Base-by-base conservation (phyloP, 2,329 filamentous ascomycete species). In the Akanthomyces uredinophilus region DNA sequence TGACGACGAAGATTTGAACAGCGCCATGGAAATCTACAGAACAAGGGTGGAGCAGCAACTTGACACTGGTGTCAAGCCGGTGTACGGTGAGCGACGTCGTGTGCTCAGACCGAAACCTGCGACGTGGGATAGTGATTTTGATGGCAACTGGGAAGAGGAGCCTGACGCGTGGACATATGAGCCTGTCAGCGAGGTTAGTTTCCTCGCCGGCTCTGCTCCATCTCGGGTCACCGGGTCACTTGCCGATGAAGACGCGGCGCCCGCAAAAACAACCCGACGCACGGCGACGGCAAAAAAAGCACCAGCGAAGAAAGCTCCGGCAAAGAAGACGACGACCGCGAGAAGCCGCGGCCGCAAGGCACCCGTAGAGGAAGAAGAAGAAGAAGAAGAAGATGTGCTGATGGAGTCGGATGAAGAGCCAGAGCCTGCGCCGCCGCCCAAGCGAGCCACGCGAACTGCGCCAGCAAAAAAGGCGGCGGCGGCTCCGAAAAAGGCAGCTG, bases 91-190 rank as follows among this genome's bases (percentile, higher is more conserved):
- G 79, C 65, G 71, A 14, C 74, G 72, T 39, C 69, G 75, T 5
- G 68, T 75, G 8, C 79, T 90, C 64, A 94, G 90, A 71, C 87
- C 91, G 0, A 91, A 87, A 72, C 94, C 94, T 1, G 83, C 85
- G 13, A 81, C 81, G 2, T 98, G 93, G 92, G 92, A 98, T 70
- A 91, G 86, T n/a, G 94, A 98, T 66, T 78, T 93, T 29, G 89
- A 96, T 55, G 95, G 93, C 0, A 82, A 83, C 56, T 98, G 94
- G 93, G 89, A 89, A 64, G 89, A 95, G 53, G 86, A 92, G 63
- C 85, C 90, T 0, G 87, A 84, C 8, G 90, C 76, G 22, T 78
- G 74, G 74, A 69, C 66, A 20, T 77, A 73, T 37, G 73, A 75
- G 46, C 65, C 67, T 22, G 61, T 63, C 10, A 64, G 56, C 20